Evolutionary conservation across 768 basidiomycete species (phyloP).

Genomic region (Candolleomyces eurysporus): DNA sequence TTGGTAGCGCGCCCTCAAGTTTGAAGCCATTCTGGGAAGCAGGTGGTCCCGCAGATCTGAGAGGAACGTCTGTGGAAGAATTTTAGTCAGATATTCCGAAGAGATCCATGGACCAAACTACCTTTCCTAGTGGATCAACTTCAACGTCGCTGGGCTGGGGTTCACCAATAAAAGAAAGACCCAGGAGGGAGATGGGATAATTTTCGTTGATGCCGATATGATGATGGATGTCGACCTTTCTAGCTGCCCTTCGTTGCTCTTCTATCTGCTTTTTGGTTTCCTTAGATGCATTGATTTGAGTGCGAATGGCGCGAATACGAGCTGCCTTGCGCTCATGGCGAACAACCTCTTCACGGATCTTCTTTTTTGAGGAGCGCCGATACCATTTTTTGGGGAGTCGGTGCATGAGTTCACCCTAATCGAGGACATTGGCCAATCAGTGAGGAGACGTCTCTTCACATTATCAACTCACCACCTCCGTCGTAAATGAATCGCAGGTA

Average conservation of each 20-base stretch:
- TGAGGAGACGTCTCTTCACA: too few relatives aligned
- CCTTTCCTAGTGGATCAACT: background rate
- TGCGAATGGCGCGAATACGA: background rate
- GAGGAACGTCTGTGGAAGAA: slow-evolving; percentile 24
- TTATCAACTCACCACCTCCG: slow-evolving; percentile 24
- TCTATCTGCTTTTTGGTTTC: background rate
- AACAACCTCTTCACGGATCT: background rate
- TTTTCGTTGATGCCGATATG: background rate
- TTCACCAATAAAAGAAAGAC: background rate
- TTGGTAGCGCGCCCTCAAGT: too few relatives aligned
- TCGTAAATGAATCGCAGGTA: slow-evolving; percentile 11
- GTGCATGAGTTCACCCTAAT: background rate
- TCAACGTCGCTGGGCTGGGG: background rate
- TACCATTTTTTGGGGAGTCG: background rate
- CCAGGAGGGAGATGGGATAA: background rate
- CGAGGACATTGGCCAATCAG: slow-evolving; percentile 15
- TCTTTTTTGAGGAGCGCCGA: background rate
- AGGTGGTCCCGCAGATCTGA: slow-evolving; percentile 6
- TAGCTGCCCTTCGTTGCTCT: background rate
- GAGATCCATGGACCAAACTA: background rate
- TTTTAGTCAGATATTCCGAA: background rate
- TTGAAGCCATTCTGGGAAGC: background rate
- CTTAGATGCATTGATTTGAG: background rate
- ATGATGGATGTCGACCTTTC: background rate
- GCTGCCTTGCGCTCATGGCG: background rate